Conservation (phyloP, 805 yeast species). For the Saccharomycopsis microspora region DNA sequence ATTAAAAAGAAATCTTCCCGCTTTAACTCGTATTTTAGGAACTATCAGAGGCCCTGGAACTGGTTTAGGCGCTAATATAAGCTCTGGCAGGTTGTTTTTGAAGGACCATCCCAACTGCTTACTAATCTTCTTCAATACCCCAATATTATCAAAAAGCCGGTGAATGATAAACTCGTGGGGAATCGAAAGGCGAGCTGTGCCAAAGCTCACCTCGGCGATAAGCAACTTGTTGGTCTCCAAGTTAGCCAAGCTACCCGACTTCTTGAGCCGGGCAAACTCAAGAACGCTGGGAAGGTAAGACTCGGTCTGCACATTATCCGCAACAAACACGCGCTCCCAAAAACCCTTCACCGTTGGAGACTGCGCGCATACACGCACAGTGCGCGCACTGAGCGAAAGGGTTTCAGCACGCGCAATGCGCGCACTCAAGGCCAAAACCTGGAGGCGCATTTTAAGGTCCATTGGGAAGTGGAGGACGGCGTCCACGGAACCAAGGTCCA, state of each 20-base stretch:
- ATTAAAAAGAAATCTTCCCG: constrained; percentile 47
- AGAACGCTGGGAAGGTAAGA: constrained; percentile 2
- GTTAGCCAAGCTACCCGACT: constrained; percentile 16
- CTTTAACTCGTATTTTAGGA: constrained; percentile 44
- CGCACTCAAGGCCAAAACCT: constrained; percentile 24
- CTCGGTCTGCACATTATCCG: constrained; percentile 17
- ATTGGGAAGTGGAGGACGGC: constrained; percentile 31
- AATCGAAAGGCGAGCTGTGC: constrained; percentile 39
- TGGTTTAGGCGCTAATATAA: constrained; percentile 28
- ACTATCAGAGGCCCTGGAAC: constrained; percentile 32
- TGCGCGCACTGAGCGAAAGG: constrained; percentile 21
- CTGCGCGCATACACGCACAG: constrained; percentile 36
- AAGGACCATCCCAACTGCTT: constrained; percentile 48
- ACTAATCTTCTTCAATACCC: constrained; percentile 54
- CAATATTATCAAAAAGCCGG: constrained; percentile 67
- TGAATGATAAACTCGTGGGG: constrained; percentile 72
- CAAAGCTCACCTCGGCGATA: constrained; percentile 24
- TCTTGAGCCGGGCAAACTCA: constrained; percentile 2
- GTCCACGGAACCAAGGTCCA: constrained; percentile 19
- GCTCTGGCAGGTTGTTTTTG: constrained; percentile 27
- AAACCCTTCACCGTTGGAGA: constrained; percentile 35
- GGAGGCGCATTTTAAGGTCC: constrained; percentile 37
- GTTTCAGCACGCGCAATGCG: constrained; percentile 7
- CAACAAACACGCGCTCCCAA: constrained; percentile 40
- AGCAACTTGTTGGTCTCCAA: constrained; percentile 9